Evolutionary conservation across 1,139 yeast genomes (phyloP), one percentile per base, ranked within the genome.

Genomic region (Diutina neorugosa): DNA sequence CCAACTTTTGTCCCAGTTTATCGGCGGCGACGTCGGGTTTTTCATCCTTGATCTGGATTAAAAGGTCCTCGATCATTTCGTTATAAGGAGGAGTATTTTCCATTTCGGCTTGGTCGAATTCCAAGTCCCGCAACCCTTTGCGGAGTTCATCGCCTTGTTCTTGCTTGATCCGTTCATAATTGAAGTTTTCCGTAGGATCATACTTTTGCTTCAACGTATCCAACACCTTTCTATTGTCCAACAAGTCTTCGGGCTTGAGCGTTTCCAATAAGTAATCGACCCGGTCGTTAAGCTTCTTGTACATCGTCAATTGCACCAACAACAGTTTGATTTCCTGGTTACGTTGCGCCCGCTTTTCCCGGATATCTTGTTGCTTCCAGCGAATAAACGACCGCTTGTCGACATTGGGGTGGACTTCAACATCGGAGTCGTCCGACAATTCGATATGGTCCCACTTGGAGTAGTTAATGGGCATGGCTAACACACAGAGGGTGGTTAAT

Each of bases 391-490:
- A 90, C 52, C 74, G 75, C 66, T 94, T 94, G 68, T 94, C 99
- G 40, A 94, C 98, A 64, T 94, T 94, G 56, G 98, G 99, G 66
- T 94, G 99, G 9, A 91, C 98, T 64, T 93, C 98, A 52, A 91
- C 76, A 64, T 93, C 98, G 6, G 96, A 88, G 66, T 93, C 99
- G 65, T 93, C 99, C 18, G 96, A 88, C 52, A 93, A 73, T 67
- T 93, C 98, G 56, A 93, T 80, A 65, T 89, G 89, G 68, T 93
- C 99, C 98, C 98, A 93, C 66, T 93, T 93, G 14, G 97, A 90
- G 69, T 93, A 93, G 65, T 93, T 98, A 61, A 91, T 83, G 53
- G 87, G 80, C 90, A 84, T 84, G 40, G 40, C 25, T 4, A 23
- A 7, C 6, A 23, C 18, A 11, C 12, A 14, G n/a, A n/a, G 6